A percentile compares a stretch with the other conserved stretches of the same genome.
Evolutionary conservation across 176 grass and related monocot species (phyloP).

Genomic region (barley (Hordeum vulgare)): DNA sequence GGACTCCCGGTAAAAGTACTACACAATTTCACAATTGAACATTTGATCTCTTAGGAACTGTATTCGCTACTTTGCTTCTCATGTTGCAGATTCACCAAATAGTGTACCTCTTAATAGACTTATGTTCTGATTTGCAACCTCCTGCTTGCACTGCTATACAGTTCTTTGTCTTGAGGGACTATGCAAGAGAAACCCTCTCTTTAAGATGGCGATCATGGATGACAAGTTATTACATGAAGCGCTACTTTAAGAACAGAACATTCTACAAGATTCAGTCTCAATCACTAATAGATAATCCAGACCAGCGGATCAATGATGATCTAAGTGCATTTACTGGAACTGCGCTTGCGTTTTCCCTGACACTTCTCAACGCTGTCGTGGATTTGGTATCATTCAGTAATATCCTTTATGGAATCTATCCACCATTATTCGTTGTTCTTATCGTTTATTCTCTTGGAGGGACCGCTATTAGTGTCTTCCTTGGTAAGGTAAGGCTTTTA

Average conservation of each 20-base stretch:
- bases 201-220: constrained; percentile 98
- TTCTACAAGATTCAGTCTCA: constrained; percentile 98
- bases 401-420: constrained; percentile 96
- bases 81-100: background rate
- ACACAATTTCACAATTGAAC: background rate
- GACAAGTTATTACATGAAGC: constrained; percentile 94
- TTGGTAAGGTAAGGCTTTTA: constrained; percentile 78
- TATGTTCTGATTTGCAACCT: constrained; percentile 28
- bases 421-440: constrained; percentile 89
- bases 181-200: constrained; percentile 94
- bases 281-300: constrained; percentile 91
- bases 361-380: constrained; percentile 77
- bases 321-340: constrained; percentile 91
- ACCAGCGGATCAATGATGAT: constrained; percentile 97
- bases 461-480: constrained; percentile 78
- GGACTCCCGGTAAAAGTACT: background rate
- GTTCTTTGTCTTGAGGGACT: constrained; percentile 98
- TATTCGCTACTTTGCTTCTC: background rate
- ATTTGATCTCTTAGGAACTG: background rate
- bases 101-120: background rate
- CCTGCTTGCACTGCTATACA: constrained; percentile 36
- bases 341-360: constrained; percentile 78
- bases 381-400: constrained; percentile 99
- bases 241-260: constrained; percentile 80
- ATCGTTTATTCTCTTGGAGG: constrained; percentile 95